Base-by-base conservation (phyloP, 2,329 filamentous ascomycete genomes). In the Magnaporthiopsis incrustans region DNA sequence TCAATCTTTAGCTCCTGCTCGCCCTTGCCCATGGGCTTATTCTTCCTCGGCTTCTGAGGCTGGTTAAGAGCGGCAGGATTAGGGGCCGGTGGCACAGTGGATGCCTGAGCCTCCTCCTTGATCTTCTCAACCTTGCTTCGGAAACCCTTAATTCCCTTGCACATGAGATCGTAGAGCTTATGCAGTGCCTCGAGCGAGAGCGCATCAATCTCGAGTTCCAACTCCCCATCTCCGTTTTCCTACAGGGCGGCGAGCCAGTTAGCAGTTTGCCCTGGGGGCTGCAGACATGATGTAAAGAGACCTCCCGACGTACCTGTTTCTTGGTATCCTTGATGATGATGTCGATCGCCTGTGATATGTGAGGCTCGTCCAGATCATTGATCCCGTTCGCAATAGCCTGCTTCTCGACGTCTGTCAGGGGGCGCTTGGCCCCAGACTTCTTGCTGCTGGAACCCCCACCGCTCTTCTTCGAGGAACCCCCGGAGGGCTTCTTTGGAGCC, bases 321-420 rank as follows among this genome's bases (percentile, higher is more conserved):
- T 79, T 91, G 76, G 78, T 96, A 69, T 96, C 94, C 68, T 86
- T 86, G 74, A 96, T 92, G 72, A 99, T 98, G 67, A 98, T 93
- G 66, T 89, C 86, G 38, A 97, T 91, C 0, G 94, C 92, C 69
- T 87, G 86, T 61, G 88, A 84, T 71, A 97, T 89, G 68, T 91
- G 87, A n/a, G 82, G 81, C 61, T 89, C 89, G 25, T 92, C 88
- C 65, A 98, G 85, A 67, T 88, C 88, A 70, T 89, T 90, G 67
- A 97, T 95, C 18, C 90, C 90, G 65, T 89, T 88, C 1, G 92
- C 94, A 65, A 99, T 96, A 68, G 93, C 86, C 65, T 95, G 91
- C 80, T 98, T 98, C 77, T 99, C 92, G 4, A 89, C 82, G 65
- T 86, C 88, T 59, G 92, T 86, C 71, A 90, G 85, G 63, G 83